Evolutionary conservation across 306 rosid species (phyloP).

Genomic region (Corylus americana): DNA sequence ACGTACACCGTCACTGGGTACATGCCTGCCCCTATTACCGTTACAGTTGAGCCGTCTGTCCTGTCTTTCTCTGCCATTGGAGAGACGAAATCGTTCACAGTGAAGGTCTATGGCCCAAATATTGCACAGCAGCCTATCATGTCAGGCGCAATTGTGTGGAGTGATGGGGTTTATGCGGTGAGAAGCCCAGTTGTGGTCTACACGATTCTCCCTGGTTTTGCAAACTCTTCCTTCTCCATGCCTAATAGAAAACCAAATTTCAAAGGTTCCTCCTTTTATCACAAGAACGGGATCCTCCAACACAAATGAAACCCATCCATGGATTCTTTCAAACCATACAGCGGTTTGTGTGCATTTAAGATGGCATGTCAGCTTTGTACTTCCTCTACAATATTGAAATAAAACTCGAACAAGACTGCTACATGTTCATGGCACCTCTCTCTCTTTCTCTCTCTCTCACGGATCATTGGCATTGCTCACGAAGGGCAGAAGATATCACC

Average conservation of each 20-base stretch:
- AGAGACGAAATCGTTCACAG: conserved; percentile 15
- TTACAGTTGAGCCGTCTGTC: conserved; percentile 8
- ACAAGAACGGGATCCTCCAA: conserved; percentile 4
- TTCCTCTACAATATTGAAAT: not conserved
- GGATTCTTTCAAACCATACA: not conserved
- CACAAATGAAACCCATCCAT: not conserved
- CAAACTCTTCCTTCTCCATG: not conserved
- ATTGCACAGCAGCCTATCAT: conserved; percentile 17
- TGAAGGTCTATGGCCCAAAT: conserved; percentile 15
- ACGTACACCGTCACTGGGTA: not conserved
- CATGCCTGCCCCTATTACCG: not conserved
- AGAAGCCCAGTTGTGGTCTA: conserved; percentile 35
- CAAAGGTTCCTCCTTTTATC: conserved; percentile 22
- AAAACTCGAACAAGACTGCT: not conserved
- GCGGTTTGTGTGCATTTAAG: no score
- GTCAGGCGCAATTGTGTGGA: conserved; percentile 26
- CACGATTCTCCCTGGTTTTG: conserved; percentile 29
- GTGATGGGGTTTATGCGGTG: conserved; percentile 19
- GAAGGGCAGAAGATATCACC: no score
- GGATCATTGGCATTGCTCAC: no score
- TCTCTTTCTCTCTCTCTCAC: no score
- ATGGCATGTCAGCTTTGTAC: no score
- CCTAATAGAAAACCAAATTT: conserved; percentile 3
- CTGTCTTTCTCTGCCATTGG: conserved; percentile 24
- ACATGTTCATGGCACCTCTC: no score